Evolutionary conservation across 805 yeast species (phyloP).

Genomic region (Teunomyces aglyptinius): DNA sequence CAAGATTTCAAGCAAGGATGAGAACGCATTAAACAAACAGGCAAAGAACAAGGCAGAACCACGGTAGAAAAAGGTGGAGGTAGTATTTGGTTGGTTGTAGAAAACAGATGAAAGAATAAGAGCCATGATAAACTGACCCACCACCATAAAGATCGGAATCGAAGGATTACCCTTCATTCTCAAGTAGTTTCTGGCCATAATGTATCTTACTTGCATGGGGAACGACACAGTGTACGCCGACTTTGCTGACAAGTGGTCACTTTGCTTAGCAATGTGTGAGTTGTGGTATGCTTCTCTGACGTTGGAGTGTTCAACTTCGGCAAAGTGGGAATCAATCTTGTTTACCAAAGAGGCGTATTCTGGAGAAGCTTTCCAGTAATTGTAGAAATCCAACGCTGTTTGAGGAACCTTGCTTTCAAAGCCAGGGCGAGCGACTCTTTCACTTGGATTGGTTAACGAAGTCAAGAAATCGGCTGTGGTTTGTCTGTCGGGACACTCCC

Average conservation of each 20-base stretch:
- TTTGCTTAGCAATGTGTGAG: conserved; percentile 41
- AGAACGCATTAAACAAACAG: conserved; percentile 46
- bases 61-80: conserved; percentile 54
- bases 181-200: conserved; percentile 53
- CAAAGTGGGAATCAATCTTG: conserved; percentile 24
- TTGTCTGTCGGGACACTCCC: conserved; percentile 40
- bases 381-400: conserved; percentile 25
- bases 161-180: conserved; percentile 56
- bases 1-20: conserved; percentile 58
- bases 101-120: conserved; percentile 60
- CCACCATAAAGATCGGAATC: conserved; percentile 48
- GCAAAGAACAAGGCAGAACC: conserved; percentile 49
- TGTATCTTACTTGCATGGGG: conserved; percentile 49
- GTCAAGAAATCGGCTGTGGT: conserved; percentile 36
- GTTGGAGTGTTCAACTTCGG: conserved; percentile 11
- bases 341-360: conserved; percentile 23
- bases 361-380: conserved; percentile 29
- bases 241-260: conserved; percentile 28
- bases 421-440: conserved; percentile 35
- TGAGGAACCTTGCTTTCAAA: conserved; percentile 28
- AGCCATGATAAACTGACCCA: conserved; percentile 55
- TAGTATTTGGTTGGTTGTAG: conserved; percentile 45
- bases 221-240: conserved; percentile 43
- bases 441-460: conserved; percentile 30
- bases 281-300: conserved; percentile 14